Evolutionary conservation across 208 protist genomes (phyloP), one percentile per base, ranked within the genome.

Genomic region (Acanthamoeba lenticulata): DNA sequence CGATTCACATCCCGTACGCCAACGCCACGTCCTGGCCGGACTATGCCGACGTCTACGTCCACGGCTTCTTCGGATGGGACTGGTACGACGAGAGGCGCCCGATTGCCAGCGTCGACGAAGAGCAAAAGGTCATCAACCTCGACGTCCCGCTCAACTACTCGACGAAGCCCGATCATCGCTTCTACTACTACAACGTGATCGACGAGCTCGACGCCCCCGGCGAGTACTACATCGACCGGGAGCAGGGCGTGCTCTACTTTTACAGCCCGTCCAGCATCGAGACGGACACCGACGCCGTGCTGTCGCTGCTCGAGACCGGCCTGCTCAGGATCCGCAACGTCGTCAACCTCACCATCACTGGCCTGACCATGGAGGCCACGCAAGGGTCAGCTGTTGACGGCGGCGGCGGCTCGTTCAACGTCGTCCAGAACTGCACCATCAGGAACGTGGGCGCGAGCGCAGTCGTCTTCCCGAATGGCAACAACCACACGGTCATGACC

Each of bases 201-300:
- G 69, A 79, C 17, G 69, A 79, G 24, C 69, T 79, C 13, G 69
- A 79, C n/a, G 36, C 69, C 11, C 11, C 13, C 32, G 69, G 69
- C 13, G 69, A 79, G 36, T 79, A 79, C n/a, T 79, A 34, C n/a
- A 79, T 79, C 69, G 69, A 79, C 24, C 69, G 69, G 17, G 36
- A 79, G 15, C 9, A 32, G 13, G 69, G 69, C n/a, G 24, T 79
- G 32, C 69, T 79, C 24, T 79, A 79, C 36, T 29, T 79, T 29
- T 79, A 79, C 69, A 9, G 15, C 15, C 69, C 69, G 36, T 79
- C 69, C 11, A 13, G 15, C 13, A 79, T 79, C n/a, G 36, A 79
- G 11, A 29, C 69, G n/a, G 69, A 79, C 36, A 29, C 9, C 36
- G 69, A 79, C 24, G 69, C 69, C 24, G 69, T 79, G n/a, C 32